Percentiles rank a stretch among this genome's conserved stretches.
Evolutionary conservation across 2,329 filamentous ascomycete species (phyloP).

Genomic region (Blastomyces silverae): DNA sequence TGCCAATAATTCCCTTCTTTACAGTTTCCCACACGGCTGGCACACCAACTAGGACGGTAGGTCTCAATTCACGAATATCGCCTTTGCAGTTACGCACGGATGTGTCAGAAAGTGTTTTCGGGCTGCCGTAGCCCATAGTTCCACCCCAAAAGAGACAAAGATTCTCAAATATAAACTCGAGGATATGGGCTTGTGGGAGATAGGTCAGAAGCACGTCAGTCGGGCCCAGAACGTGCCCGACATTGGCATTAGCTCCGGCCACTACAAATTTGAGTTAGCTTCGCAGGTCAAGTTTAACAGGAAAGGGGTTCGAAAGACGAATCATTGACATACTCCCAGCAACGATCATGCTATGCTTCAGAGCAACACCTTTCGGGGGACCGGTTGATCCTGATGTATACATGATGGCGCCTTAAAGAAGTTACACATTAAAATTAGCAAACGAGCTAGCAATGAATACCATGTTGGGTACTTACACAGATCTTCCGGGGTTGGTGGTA

Average conservation of each 20-base stretch:
- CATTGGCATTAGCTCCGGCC: conserved; percentile 70
- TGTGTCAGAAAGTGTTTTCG: conserved; percentile 76
- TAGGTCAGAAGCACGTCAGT: conserved; percentile 81
- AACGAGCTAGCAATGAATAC: neutral
- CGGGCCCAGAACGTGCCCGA: conserved; percentile 70
- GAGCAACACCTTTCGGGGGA: conserved; percentile 73
- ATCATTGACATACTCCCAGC: conserved; percentile 57
- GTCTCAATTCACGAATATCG: conserved; percentile 86
- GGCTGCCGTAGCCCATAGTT: conserved; percentile 81
- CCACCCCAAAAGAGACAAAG: conserved; percentile 81
- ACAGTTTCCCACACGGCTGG: conserved; percentile 97
- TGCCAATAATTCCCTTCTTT: conserved; percentile 82
- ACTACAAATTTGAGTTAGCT: conserved; percentile 43
- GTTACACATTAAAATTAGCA: conserved; percentile 4
- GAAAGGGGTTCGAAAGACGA: neutral
- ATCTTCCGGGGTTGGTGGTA: conserved; percentile 64
- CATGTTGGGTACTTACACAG: conserved; percentile 32
- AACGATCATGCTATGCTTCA: conserved; percentile 71
- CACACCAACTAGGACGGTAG: conserved; percentile 86
- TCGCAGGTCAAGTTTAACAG: conserved; percentile 11
- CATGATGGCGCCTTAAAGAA: conserved; percentile 57
- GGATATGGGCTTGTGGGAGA: conserved; percentile 87
- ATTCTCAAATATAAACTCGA: conserved; percentile 95
- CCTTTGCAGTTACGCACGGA: conserved; percentile 86
- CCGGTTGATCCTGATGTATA: conserved; percentile 81